Evolutionary conservation across 2,329 filamentous ascomycete species (phyloP).

Genomic region (Ophiocordyceps polyrhachis-furcata): DNA sequence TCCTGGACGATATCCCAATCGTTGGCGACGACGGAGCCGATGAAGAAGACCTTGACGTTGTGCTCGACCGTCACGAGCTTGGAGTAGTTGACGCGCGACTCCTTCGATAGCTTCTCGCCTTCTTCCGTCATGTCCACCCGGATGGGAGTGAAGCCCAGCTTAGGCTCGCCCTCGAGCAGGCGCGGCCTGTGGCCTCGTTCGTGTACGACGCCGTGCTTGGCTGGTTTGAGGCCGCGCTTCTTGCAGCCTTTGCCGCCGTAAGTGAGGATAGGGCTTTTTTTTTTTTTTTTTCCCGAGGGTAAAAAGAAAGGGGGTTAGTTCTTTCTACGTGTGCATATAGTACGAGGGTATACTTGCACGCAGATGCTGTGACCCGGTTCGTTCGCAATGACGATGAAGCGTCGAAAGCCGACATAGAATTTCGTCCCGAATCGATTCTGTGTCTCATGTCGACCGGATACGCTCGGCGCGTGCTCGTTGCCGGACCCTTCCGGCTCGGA

Average conservation of each 20-base stretch:
- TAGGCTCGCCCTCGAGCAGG: slow-evolving; percentile 21
- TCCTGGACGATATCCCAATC: slow-evolving; percentile 22
- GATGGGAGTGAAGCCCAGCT: slow-evolving; percentile 28
- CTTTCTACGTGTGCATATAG: too few species aligned
- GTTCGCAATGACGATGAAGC: slow-evolving; percentile 34
- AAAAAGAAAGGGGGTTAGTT: too few species aligned
- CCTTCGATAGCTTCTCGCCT: slow-evolving; percentile 25
- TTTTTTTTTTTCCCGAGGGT: neutral
- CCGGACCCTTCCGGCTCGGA: slow-evolving; percentile 27
- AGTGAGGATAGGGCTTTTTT: slow-evolving; percentile 31
- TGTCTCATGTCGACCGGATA: slow-evolving; percentile 15
- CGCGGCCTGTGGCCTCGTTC: slow-evolving; percentile 14
- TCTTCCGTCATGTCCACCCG: slow-evolving; percentile 21
- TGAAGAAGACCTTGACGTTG: slow-evolving; percentile 37
- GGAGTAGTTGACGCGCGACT: slow-evolving; percentile 39
- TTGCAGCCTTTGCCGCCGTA: slow-evolving; percentile 32
- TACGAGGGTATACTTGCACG: too few species aligned
- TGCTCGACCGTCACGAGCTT: slow-evolving; percentile 38
- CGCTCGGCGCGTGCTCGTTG: slow-evolving; percentile 11
- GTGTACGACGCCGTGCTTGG: slow-evolving; percentile 34
- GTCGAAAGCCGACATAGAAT: slow-evolving; percentile 30
- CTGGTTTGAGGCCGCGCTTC: slow-evolving; percentile 32
- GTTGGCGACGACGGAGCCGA: slow-evolving; percentile 24
- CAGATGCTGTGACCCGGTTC: slow-evolving; percentile 34
- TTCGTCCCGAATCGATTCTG: slow-evolving; percentile 16